Conservation (phyloP, 2,329 filamentous ascomycete species). For the Neofusicoccum cordaticola region DNA sequence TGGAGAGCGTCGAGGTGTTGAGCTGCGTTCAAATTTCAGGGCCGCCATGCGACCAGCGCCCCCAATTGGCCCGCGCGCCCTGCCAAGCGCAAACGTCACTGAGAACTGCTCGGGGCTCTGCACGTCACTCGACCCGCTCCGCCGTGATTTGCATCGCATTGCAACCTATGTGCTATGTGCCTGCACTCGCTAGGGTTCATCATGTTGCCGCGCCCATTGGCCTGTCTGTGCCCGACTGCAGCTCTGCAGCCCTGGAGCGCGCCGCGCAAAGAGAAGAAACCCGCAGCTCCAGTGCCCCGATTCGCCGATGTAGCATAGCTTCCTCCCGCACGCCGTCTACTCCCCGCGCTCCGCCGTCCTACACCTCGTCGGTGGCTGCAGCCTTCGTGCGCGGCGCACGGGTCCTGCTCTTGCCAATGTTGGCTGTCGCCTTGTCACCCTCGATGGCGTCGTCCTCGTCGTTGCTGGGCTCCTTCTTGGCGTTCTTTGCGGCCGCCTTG, state of each 20-base stretch:
- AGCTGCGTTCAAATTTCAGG: conserved; percentile 15
- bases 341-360: not conserved
- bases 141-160: not conserved
- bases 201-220: too few relatives aligned
- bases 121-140: not conserved
- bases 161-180: not conserved
- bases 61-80: conserved; percentile 6
- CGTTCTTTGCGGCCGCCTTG: not conserved
- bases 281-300: too few relatives aligned
- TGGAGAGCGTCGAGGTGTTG: conserved; percentile 11
- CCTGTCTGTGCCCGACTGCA: too few relatives aligned
- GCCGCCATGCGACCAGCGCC: conserved; percentile 1
- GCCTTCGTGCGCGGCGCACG: not conserved
- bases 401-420: not conserved
- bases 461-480: not conserved
- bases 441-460: not conserved
- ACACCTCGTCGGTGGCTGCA: not conserved
- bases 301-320: too few relatives aligned
- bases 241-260: too few relatives aligned
- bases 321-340: not conserved
- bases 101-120: not conserved
- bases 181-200: not conserved
- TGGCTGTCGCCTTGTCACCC: not conserved
- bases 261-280: too few relatives aligned
- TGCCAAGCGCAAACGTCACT: conserved; percentile 10